Evolutionary conservation across 2,329 filamentous ascomycete species (phyloP), one percentile per base, ranked within the genome.

Genomic region (Lachnellula subtilissima): DNA sequence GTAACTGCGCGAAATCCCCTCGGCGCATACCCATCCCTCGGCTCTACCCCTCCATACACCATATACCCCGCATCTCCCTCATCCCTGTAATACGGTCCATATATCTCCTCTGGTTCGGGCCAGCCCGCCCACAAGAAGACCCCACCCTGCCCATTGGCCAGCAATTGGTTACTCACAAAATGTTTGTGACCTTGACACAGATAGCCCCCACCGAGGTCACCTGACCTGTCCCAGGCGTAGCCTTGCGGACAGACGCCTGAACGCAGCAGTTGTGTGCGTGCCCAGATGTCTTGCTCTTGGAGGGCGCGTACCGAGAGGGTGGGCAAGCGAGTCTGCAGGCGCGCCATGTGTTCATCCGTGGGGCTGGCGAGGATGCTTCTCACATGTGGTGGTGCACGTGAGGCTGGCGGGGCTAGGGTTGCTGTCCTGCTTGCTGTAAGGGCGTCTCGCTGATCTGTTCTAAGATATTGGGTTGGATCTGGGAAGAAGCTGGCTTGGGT

Each of bases 141-240:
- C 3, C 55, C 48, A 23, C 48, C 54, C 51, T 43, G 52, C 6
- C 52, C 46, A 43, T 52, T 40, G 3, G 22, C 40, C 17, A 52
- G n/a, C n/a, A 52, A 23, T 8, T 52, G 19, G n/a, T 43, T 35
- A 15, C 37, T 17, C 11, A 43, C 23, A 14, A 45, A 52, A 37
- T 52, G 50, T 19, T 25, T 45, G 8, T 43, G 28, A 4, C 39
- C 50, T 8, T 45, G 17, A 32, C 50, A 52, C 15, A 45, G 23
- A 36, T 52, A 52, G 4, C 50, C 50, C 4, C 50, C 50, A 8
- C 28, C 25, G 19, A 48, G 35, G 12, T 48, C 45, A 6, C n/a
- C 23, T 12, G 14, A 22, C 22, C 8, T 48, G 3, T 22, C 45
- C 45, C 45, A 48, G 14, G 9, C 45, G 9, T 28, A 48, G 45